Percentiles rank a stretch among this genome's conserved stretches.
phyloP scores from a whole-genome alignment of 2,329 filamentous ascomycete species.

The Xylariaceae sp. region DNA sequence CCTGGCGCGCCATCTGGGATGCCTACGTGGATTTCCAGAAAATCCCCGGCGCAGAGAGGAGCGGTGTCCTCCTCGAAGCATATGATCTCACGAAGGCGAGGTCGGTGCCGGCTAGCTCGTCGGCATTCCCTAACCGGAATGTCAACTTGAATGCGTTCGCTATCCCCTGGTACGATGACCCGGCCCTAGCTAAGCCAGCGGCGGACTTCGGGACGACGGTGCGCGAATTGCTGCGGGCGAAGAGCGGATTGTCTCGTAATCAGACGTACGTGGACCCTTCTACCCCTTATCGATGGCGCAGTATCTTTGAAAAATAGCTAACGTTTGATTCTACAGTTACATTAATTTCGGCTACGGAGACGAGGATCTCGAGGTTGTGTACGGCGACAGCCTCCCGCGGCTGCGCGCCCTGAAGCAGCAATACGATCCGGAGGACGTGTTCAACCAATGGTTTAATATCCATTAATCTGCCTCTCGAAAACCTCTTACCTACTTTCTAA shows the following conservation, averaged over 20 bases:
- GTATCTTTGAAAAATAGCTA: not conserved
- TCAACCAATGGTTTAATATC: constrained; percentile 4
- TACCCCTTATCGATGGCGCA: no score
- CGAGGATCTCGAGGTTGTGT: not conserved
- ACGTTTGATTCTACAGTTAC: not conserved
- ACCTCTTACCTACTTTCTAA: no score
- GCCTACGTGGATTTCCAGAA: constrained; percentile 10
- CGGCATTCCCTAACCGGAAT: constrained; percentile 3
- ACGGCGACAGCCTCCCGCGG: not conserved
- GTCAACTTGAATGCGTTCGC: not conserved
- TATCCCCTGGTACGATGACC: constrained; percentile 5
- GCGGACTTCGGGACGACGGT: not conserved
- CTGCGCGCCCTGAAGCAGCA: not conserved
- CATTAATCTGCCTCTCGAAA: not conserved
- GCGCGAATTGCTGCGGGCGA: not conserved
- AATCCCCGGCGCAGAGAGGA: constrained; percentile 3
- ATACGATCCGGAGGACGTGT: constrained; percentile 1
- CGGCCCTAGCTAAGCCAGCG: not conserved
- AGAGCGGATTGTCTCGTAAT: not conserved
- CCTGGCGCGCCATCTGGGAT: constrained; percentile 15
- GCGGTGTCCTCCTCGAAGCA: constrained; percentile 9
- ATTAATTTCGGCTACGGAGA: constrained; percentile 1
- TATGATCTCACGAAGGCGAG: constrained; percentile 10
- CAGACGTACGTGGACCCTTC: not conserved
- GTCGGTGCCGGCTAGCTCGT: not conserved